Base-by-base conservation (phyloP, 306 rosid genomes). In the Begonia peltatifolia region DNA sequence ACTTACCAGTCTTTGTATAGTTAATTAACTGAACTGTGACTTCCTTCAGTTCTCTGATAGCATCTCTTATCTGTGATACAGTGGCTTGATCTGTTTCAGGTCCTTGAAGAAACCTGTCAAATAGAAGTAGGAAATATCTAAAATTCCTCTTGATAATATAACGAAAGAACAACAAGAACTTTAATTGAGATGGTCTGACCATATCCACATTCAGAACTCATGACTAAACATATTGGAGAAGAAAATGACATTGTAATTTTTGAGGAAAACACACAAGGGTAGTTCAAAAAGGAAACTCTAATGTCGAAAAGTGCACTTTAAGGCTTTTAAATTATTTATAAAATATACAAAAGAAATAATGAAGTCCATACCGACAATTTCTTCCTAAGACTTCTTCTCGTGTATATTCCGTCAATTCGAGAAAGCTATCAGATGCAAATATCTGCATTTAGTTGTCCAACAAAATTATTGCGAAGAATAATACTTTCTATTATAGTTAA, bases 361-460 rank as follows among this genome's bases (percentile, higher is more conserved):
- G 52, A 53, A 14, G 36, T 43, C 46, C 52, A 55, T 74, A 90
- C 99, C 99, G 72, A 52, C 99, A 90, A 47, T 86, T 90, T 59
- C 96, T 74, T 71, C 99, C 99, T 77, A 90, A 70, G 67, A 90
- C 86, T 83, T 90, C 99, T 68, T 90, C 99, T n/a, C 99, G 84
- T 0, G 86, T 76, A 59, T 83, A 90, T 68, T 90, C 99, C 0
- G 99, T 90, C 72, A 90, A 77, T 66, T 90, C 94, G 41, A 90
- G 87, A 77, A 90, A 90, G 79, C 99, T 90, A 68, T 90, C 99
- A 42, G 99, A 90, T 36, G 96, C 99, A 81, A 80, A 90, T 75
- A 90, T 90, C 99, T 90, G 86, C 77, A 69, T 50, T 46, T n/a
- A 51, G n/a, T 41, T 36, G 12, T 10, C 14, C 38, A 30, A 20